Evolutionary conservation across 352 stramenopile genomes (phyloP), one percentile per base, ranked within the genome.

Genomic region (Pythium scleroteichum): DNA sequence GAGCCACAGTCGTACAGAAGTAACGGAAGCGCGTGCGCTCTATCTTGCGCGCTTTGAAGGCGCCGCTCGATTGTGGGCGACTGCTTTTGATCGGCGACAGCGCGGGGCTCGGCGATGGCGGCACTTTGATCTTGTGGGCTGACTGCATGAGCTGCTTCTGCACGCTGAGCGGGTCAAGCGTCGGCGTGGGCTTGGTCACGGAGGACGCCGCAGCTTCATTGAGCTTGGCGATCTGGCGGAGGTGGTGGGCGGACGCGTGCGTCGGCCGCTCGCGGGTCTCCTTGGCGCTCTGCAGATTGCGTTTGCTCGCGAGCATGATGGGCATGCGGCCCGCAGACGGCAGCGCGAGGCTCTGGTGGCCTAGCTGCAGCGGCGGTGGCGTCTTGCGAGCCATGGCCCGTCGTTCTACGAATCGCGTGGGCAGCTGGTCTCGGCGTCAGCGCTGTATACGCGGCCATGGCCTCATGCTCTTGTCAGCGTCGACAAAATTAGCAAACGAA

Each of bases 11-110:
- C 82, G 35, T 76, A 92, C 82, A 93, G 52, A 93, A 93, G 75
- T 93, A 91, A 45, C 83, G 79, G 33, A 93, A 93, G 46, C 82
- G 79, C 14, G 81, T 93, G 22, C 76, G 76, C 40, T 90, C 83
- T 52, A 91, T 74, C 50, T 88, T 85, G 24, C 83, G 77, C 1
- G 79, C 54, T 44, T 78, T 79, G 72, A 88, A 93, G 0, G 79
- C 78, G 0, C 76, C 76, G 1, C 75, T 77, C 0, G 74, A 78
- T 10, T 85, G 70, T 5, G 83, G 83, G 20, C 79, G 71, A 17
- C 23, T 1, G 12, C 57, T 35, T 5, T 63, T 35, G 27, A 59
- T 41, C 1, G 52, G 35, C 52, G 52, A 62, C 2, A 64, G 48
- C 39, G 16, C 13, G 12, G 48, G 41, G 1, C 10, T 55, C 10